Evolutionary conservation across 139 green algal genomes (phyloP).

Genomic region (Coelastrella sp.): DNA sequence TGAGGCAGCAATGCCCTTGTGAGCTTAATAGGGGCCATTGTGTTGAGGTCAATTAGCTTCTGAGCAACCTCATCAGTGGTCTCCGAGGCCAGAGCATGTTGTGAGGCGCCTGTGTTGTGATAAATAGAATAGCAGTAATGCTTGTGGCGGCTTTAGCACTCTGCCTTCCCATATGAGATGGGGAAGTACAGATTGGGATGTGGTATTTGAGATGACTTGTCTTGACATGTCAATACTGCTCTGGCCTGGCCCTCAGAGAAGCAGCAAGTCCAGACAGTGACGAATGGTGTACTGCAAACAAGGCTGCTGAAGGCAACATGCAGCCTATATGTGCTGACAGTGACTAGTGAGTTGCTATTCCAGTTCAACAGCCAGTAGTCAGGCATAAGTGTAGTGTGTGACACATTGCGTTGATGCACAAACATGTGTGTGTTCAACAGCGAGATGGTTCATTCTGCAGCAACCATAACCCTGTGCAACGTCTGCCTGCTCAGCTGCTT

Average conservation of each 20-base stretch:
- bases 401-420: too few species aligned
- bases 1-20: constrained; percentile 77
- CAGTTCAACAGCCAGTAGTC: too few species aligned
- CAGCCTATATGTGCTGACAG: not conserved
- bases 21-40: constrained; percentile 77
- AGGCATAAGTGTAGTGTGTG: too few species aligned
- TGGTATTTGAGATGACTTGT: not conserved
- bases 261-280: too few species aligned
- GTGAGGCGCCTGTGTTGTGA: constrained; percentile 65
- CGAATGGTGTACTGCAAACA: too few species aligned
- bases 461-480: too few species aligned
- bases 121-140: not conserved
- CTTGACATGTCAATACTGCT: too few species aligned
- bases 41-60: constrained; percentile 80
- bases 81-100: constrained; percentile 76
- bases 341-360: not conserved
- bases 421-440: too few species aligned
- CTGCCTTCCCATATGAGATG: too few species aligned
- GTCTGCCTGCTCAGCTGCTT: too few species aligned
- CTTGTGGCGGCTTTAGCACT: not conserved
- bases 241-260: too few species aligned
- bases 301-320: not conserved
- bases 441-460: not conserved
- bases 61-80: constrained; percentile 69
- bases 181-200: not conserved